Evolutionary conservation across 805 yeast genomes (phyloP), one percentile per base, ranked within the genome.

Genomic region (Metschnikowia vanudenii): DNA sequence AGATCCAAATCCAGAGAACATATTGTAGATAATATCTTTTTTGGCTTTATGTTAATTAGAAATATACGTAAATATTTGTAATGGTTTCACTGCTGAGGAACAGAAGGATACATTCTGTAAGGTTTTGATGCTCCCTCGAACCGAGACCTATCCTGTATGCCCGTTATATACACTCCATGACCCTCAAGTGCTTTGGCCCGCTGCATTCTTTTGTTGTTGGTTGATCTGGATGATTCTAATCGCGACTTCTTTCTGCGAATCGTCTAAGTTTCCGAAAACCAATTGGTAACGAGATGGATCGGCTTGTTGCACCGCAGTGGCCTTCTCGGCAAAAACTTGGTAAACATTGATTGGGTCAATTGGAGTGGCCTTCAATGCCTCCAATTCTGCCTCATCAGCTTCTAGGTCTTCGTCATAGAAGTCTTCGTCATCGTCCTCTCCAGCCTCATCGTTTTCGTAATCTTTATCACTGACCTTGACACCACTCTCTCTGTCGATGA

Each of bases 361-460:
- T 3, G 95, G 84, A 1, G 92, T 85, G 53, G 83, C 85, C 20
- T 86, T 79, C 60, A 86, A 72, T 9, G 96, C 96, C 59, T 91
- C 97, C 38, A 83, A 82, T 37, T 87, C 74, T 8, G 86, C 94
- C 40, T 85, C 94, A 41, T 81, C 82, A 9, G 80, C 81, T 53
- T 80, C 85, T 41, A 61, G 62, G 39, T 56, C 54, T 4, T 55
- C 59, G 14, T 55, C 57, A 45, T 52, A 54, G 33, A 37, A 51
- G 10, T 47, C 54, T 40, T 47, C 64, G 20, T 60, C 64, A n/a
- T 67, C 68, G 13, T 62, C 73, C 2, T 55, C 68, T 36, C 56
- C 65, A 30, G 60, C 68, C 18, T 54, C 66, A 30, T 54, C 64
- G 9, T 43, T 55, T 12, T 55, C 57, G 28, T 43, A 56, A 49